phyloP scores from a whole-genome alignment of 257 asterid species.

The Agastache rugosa region DNA sequence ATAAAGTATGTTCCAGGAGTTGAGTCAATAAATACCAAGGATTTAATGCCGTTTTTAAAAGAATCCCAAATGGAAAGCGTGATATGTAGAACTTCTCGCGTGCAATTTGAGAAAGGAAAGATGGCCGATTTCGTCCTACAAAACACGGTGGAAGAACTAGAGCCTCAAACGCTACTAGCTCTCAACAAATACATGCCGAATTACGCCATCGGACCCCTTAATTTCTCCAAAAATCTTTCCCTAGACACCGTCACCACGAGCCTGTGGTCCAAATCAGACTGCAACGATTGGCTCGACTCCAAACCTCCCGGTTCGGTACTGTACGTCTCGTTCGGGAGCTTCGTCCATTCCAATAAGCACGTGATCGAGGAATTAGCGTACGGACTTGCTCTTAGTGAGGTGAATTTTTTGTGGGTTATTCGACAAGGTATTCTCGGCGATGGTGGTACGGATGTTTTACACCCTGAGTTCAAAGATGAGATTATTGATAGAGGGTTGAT shows the following conservation, averaged over 20 bases:
- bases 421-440: conserved; percentile 19
- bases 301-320: conserved; percentile 27
- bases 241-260: conserved; percentile 31
- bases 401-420: conserved; percentile 22
- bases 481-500: conserved; percentile 20
- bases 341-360: background rate
- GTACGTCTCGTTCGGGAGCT: conserved; percentile 35
- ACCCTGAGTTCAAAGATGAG: background rate
- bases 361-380: conserved; percentile 23
- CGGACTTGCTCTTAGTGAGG: conserved; percentile 23
- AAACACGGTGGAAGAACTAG: conserved; percentile 70
- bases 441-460: background rate
- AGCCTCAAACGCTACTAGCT: conserved; percentile 44
- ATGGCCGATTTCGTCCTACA: conserved; percentile 58
- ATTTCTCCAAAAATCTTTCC: conserved; percentile 32
- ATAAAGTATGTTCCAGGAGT: conserved; percentile 18
- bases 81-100: conserved; percentile 18
- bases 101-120: conserved; percentile 44
- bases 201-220: conserved; percentile 62
- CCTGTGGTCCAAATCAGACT: conserved; percentile 17
- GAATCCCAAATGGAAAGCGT: conserved; percentile 30
- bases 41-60: conserved; percentile 36
- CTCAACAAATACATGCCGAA: conserved; percentile 40
- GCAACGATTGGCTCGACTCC: conserved; percentile 24
- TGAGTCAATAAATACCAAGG: conserved; percentile 15